Percentiles rank a stretch among this genome's conserved stretches.
phyloP scores from a whole-genome alignment of 2,329 filamentous ascomycete genomes.

The Mycogone perniciosa region DNA sequence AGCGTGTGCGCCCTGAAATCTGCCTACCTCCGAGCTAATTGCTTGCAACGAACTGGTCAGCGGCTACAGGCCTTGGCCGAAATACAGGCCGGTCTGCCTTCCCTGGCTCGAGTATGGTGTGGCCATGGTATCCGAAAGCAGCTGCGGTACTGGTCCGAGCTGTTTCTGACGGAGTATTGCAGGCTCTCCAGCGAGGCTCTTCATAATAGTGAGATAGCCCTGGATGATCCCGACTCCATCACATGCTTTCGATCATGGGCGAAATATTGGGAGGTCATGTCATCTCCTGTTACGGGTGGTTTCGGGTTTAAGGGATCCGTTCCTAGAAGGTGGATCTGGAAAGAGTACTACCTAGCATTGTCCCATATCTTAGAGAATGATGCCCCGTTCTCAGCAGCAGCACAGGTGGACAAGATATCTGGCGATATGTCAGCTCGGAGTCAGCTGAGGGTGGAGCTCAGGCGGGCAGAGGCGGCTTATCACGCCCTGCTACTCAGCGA shows the following conservation, averaged over 20 bases:
- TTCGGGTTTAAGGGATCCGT: constrained; percentile 53
- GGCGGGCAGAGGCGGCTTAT: constrained; percentile 71
- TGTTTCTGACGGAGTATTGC: constrained; percentile 68
- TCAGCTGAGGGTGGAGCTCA: constrained; percentile 69
- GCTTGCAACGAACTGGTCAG: constrained; percentile 43
- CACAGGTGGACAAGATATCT: constrained; percentile 33
- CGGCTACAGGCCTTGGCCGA: constrained; percentile 56
- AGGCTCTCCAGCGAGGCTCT: constrained; percentile 59
- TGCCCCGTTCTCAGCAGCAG: constrained; percentile 52
- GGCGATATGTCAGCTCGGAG: constrained; percentile 49
- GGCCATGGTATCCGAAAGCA: constrained; percentile 54
- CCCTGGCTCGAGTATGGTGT: constrained; percentile 48
- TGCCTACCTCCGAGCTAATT: constrained; percentile 68
- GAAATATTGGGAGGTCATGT: constrained; percentile 56
- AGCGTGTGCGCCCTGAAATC: constrained; percentile 75
- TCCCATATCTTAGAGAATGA: constrained; percentile 68
- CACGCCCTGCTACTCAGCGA: constrained; percentile 73
- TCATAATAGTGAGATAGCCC: constrained; percentile 43
- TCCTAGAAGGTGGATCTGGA: constrained; percentile 68
- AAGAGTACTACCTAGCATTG: constrained; percentile 73
- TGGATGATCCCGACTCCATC: constrained; percentile 48
- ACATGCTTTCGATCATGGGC: constrained; percentile 61
- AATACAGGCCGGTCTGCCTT: constrained; percentile 60
- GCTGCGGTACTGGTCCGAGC: constrained; percentile 71
- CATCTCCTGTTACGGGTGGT: constrained; percentile 44